Evolutionary conservation across 306 rosid genomes (phyloP).

Genomic region (Cicer arietinum): DNA sequence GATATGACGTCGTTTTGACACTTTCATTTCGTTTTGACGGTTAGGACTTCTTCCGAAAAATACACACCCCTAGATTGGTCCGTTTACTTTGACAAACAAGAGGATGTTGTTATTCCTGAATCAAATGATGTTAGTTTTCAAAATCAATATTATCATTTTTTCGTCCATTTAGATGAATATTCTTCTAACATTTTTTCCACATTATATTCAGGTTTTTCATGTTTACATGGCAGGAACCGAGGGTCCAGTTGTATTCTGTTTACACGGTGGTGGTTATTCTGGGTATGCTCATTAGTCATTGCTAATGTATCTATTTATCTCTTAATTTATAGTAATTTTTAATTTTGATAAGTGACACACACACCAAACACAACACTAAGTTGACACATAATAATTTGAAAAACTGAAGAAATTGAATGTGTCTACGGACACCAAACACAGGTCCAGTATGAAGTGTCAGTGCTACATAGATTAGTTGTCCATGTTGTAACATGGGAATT

Average conservation of each 20-base stretch:
- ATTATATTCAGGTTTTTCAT: conserved; percentile 82
- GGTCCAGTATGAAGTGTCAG: too few species aligned
- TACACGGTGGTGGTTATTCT: conserved; percentile 95
- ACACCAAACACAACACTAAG: too few species aligned
- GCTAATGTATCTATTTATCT: background rate
- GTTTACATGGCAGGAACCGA: conserved; percentile 92
- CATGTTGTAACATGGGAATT: background rate
- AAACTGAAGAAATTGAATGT: too few species aligned
- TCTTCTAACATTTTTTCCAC: conserved; percentile 31
- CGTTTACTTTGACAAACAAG: conserved; percentile 73
- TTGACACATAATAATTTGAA: too few species aligned
- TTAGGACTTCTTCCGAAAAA: conserved; percentile 67
- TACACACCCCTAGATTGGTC: conserved; percentile 76
- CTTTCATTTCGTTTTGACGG: background rate
- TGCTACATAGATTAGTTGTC: background rate
- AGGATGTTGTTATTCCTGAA: conserved; percentile 66
- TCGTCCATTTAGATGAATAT: background rate
- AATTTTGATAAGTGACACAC: too few species aligned
- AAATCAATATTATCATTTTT: background rate
- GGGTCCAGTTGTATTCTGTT: conserved; percentile 92
- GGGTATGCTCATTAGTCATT: conserved; percentile 62
- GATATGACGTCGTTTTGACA: background rate
- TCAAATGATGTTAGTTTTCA: conserved; percentile 66
- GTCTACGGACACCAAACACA: too few species aligned
- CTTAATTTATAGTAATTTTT: too few species aligned